Evolutionary conservation across 176 grass and related monocot genomes (phyloP).

Genomic region (Rhynchospora breviuscula): DNA sequence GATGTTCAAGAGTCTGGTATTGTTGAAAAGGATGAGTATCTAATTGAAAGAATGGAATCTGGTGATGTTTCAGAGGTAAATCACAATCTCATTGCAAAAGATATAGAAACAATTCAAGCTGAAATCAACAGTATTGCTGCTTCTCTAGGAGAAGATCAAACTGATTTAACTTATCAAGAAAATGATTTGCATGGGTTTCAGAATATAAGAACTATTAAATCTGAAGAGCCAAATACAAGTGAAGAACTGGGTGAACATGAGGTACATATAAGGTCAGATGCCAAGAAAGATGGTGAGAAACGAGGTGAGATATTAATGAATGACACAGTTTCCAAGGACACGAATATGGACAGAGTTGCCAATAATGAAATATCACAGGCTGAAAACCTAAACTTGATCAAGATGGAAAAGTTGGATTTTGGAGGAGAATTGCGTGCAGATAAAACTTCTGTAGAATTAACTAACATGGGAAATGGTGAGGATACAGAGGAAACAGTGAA

Average conservation of each 20-base stretch:
- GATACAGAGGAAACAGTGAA: constrained; percentile 14
- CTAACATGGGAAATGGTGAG: background rate
- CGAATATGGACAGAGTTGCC: constrained; percentile 31
- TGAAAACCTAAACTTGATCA: background rate
- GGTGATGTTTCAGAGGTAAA: constrained; percentile 25
- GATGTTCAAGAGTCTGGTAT: constrained; percentile 23
- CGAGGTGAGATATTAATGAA: constrained; percentile 25
- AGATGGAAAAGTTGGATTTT: background rate
- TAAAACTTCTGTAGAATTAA: background rate
- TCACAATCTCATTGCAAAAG: constrained; percentile 25
- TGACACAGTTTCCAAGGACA: constrained; percentile 25
- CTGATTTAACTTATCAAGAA: constrained; percentile 36
- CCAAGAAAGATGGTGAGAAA: constrained; percentile 21
- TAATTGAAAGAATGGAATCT: constrained; percentile 30
- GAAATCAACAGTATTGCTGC: background rate
- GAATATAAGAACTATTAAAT: constrained; percentile 23
- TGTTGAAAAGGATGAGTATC: constrained; percentile 35
- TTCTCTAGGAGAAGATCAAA: constrained; percentile 10
- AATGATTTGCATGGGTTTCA: constrained; percentile 31
- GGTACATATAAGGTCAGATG: constrained; percentile 13
- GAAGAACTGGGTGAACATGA: constrained; percentile 6
- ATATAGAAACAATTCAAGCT: background rate
- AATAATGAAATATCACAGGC: constrained; percentile 21
- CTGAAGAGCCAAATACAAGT: background rate
- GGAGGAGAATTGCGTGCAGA: constrained; percentile 26